A percentile compares a stretch with the other conserved stretches of the same genome.
phyloP scores from a whole-genome alignment of 1,284 basidiomycete species.

The Lignosus rhinocerotis region DNA sequence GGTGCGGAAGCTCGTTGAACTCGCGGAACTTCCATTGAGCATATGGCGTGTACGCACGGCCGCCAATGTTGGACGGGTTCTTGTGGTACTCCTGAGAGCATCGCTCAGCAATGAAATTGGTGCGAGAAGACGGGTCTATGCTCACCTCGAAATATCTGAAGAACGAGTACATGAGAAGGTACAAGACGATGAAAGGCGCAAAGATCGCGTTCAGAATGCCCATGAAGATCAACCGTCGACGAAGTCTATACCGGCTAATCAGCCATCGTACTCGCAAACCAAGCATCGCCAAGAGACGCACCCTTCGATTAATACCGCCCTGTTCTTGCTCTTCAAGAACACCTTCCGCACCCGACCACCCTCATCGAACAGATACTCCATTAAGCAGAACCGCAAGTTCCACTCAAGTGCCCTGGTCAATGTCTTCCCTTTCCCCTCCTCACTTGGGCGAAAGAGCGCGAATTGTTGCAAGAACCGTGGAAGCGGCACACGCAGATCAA shows the following conservation, averaged over 20 bases:
- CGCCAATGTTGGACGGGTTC: constrained; percentile 92
- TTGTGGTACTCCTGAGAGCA: constrained; percentile 90
- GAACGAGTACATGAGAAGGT: constrained; percentile 96
- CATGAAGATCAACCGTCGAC: constrained; percentile 92
- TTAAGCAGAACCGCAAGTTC: constrained; percentile 93
- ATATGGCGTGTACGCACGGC: constrained; percentile 90
- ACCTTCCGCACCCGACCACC: constrained; percentile 88
- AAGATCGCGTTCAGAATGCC: constrained; percentile 93
- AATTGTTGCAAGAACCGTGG: constrained; percentile 57
- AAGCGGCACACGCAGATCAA: constrained; percentile 85
- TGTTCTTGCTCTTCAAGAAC: constrained; percentile 85
- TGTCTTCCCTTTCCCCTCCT: constrained; percentile 67
- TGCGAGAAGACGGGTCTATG: not conserved
- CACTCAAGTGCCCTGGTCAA: constrained; percentile 92
- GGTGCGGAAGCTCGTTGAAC: constrained; percentile 96
- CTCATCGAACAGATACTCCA: constrained; percentile 91
- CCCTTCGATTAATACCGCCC: constrained; percentile 81
- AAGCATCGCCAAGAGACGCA: constrained; percentile 39
- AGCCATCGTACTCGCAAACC: not conserved
- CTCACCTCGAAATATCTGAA: constrained; percentile 97
- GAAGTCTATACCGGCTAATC: constrained; percentile 52
- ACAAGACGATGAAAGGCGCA: constrained; percentile 97
- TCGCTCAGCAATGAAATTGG: not conserved
- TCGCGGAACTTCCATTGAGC: constrained; percentile 99
- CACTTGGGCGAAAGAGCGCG: constrained; percentile 38